phyloP scores from a whole-genome alignment of 495 filamentous ascomycete genomes.

The Aspergillus egyptiacus region DNA sequence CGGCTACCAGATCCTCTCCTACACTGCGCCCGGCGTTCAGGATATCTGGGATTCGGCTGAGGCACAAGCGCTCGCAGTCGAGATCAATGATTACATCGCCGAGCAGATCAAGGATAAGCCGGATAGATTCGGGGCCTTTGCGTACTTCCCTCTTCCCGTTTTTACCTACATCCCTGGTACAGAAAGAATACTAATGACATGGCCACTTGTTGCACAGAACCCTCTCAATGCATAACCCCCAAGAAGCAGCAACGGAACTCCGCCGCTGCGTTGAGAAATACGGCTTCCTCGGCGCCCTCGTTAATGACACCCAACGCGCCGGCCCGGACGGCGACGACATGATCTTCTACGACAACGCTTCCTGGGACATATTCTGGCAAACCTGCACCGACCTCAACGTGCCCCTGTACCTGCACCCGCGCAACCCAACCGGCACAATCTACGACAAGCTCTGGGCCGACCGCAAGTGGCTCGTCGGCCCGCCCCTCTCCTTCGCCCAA shows the following conservation, averaged over 20 bases:
- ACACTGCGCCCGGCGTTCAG: slow-evolving; percentile 53
- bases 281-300: slow-evolving; percentile 53
- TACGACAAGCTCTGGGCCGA: slow-evolving; percentile 47
- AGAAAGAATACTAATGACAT: slow-evolving; percentile 3
- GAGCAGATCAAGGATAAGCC: slow-evolving; percentile 45
- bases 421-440: slow-evolving; percentile 42
- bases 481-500: slow-evolving; percentile 44
- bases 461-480: slow-evolving; percentile 43
- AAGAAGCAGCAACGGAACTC: slow-evolving; percentile 50
- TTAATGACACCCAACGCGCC: slow-evolving; percentile 52
- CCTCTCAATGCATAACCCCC: slow-evolving; percentile 50
- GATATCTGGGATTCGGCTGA: slow-evolving; percentile 47
- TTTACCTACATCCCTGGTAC: too few relatives aligned
- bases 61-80: slow-evolving; percentile 38
- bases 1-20: slow-evolving; percentile 54
- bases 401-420: slow-evolving; percentile 58
- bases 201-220: too few relatives aligned
- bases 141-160: slow-evolving; percentile 19
- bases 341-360: slow-evolving; percentile 53
- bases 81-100: slow-evolving; percentile 56
- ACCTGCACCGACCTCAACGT: slow-evolving; percentile 53
- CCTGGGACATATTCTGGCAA: slow-evolving; percentile 55
- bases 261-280: slow-evolving; percentile 48
- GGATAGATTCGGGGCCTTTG: slow-evolving; percentile 53
- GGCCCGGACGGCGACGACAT: slow-evolving; percentile 47